Evolutionary conservation across 2,329 filamentous ascomycete species (phyloP).

Genomic region (Verticillium tricorpus): DNA sequence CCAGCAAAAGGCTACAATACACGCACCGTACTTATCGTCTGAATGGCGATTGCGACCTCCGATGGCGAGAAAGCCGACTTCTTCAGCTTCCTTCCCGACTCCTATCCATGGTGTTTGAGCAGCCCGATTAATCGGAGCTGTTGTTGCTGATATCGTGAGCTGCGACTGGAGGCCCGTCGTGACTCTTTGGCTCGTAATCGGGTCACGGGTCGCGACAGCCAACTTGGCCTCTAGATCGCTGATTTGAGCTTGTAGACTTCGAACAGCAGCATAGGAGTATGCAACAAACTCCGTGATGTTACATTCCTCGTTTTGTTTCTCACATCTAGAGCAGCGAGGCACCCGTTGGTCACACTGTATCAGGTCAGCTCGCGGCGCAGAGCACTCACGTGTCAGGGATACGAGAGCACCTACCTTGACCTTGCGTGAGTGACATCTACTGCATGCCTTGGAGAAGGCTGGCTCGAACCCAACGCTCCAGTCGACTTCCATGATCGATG

Average conservation of each 20-base stretch:
- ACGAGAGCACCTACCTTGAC: slow-evolving; percentile 15
- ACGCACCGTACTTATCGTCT: slow-evolving; percentile 15
- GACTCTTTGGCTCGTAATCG: background rate
- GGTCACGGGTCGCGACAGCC: background rate
- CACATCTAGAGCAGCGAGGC: slow-evolving; percentile 16
- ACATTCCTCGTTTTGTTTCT: slow-evolving; percentile 10
- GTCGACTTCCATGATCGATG: background rate
- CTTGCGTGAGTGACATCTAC: slow-evolving; percentile 12
- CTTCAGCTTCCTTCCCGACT: slow-evolving; percentile 17
- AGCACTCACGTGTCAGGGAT: background rate
- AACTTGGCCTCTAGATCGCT: slow-evolving; percentile 6
- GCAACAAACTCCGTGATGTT: slow-evolving; percentile 15
- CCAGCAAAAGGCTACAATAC: no score
- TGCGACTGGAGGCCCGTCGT: background rate
- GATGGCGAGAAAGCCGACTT: slow-evolving; percentile 16
- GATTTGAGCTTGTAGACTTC: slow-evolving; percentile 7
- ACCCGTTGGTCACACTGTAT: slow-evolving; percentile 19
- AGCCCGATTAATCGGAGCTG: background rate
- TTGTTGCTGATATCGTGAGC: background rate
- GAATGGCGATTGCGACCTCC: slow-evolving; percentile 11
- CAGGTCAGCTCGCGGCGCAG: background rate
- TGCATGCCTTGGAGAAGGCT: slow-evolving; percentile 10
- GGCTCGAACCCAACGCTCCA: slow-evolving; percentile 1
- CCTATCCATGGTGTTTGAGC: background rate
- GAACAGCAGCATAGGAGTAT: slow-evolving; percentile 10